A percentile compares a stretch with the other conserved stretches of the same genome.
These are phyloP conservation scores for Leishmania lainsoni DNA, from an alignment of 208 protist species.

Conservation along the genomic window DNA sequence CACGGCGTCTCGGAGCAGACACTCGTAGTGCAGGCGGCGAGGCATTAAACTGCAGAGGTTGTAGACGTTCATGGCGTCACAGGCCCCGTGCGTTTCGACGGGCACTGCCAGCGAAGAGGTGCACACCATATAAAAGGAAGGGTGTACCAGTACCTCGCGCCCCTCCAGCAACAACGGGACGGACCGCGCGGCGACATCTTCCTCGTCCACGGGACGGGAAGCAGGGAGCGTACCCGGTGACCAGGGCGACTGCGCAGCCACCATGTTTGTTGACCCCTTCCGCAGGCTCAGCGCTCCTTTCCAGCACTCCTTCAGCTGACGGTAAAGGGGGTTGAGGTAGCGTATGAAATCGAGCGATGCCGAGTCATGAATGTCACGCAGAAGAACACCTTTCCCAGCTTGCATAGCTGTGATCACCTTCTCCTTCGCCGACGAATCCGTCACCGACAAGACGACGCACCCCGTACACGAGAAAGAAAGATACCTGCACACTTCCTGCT, in stretches of 20 bases:
- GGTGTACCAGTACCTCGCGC: conserved; percentile 48
- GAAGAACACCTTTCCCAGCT: conserved; percentile 63
- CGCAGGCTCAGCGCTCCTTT: not conserved
- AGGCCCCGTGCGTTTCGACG: conserved; percentile 8
- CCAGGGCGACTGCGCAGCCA: not conserved
- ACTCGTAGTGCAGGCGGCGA: conserved; percentile 14
- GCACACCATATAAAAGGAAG: conserved; percentile 65
- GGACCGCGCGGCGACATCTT: not conserved
- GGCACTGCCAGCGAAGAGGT: conserved; percentile 39
- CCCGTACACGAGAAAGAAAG: conserved; percentile 51
- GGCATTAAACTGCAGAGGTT: conserved; percentile 27
- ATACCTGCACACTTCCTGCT: conserved; percentile 46
- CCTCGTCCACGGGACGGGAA: not conserved
- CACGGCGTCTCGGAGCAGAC: conserved; percentile 19
- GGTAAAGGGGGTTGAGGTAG: conserved; percentile 28
- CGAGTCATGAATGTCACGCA: conserved; percentile 58
- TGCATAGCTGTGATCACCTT: conserved; percentile 51
- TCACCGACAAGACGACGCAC: conserved; percentile 57
- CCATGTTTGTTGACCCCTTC: not conserved
- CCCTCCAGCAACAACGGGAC: conserved; percentile 37
- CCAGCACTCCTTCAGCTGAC: conserved; percentile 26
- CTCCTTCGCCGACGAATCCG: conserved; percentile 41
- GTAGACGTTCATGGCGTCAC: conserved; percentile 34
- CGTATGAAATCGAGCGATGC: conserved; percentile 33
- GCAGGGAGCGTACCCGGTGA: not conserved